Conservation (phyloP, 2,329 filamentous ascomycete genomes). For the Mollisiaceae sp. region DNA sequence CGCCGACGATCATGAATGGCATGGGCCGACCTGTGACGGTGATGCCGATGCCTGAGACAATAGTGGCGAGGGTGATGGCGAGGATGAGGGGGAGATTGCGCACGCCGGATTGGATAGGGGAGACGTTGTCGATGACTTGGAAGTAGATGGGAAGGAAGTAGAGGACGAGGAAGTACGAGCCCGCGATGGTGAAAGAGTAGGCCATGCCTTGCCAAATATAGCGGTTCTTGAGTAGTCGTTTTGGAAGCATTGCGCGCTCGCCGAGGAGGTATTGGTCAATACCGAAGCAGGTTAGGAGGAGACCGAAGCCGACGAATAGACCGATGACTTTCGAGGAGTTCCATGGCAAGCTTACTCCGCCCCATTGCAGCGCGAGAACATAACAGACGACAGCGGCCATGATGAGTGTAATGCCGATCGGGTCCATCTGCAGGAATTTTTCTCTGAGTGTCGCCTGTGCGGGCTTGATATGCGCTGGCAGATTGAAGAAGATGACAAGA, state of each 20-base stretch:
- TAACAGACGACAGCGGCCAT: too few relatives aligned
- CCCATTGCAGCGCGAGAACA: conserved; percentile 19
- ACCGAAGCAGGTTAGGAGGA: conserved; percentile 40
- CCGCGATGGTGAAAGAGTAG: too few relatives aligned
- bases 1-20: conserved; percentile 40
- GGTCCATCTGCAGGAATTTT: too few relatives aligned
- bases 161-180: conserved; percentile 29
- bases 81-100: conserved; percentile 35
- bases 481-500: background rate
- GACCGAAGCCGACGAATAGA: conserved; percentile 44
- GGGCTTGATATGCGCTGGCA: too few relatives aligned
- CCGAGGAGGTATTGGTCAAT: too few relatives aligned
- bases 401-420: too few relatives aligned
- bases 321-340: conserved; percentile 42
- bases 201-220: conserved; percentile 25
- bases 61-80: conserved; percentile 36
- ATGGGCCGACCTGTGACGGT: conserved; percentile 42
- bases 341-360: conserved; percentile 38
- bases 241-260: too few relatives aligned
- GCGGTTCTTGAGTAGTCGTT: too few relatives aligned
- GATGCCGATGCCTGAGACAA: conserved; percentile 39
- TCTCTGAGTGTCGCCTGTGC: too few relatives aligned
- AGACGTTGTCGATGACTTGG: conserved; percentile 42
- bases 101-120: conserved; percentile 32
- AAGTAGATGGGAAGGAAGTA: too few relatives aligned